Base-by-base conservation (phyloP, 1,284 basidiomycete genomes). In the Meripilus lineatus region DNA sequence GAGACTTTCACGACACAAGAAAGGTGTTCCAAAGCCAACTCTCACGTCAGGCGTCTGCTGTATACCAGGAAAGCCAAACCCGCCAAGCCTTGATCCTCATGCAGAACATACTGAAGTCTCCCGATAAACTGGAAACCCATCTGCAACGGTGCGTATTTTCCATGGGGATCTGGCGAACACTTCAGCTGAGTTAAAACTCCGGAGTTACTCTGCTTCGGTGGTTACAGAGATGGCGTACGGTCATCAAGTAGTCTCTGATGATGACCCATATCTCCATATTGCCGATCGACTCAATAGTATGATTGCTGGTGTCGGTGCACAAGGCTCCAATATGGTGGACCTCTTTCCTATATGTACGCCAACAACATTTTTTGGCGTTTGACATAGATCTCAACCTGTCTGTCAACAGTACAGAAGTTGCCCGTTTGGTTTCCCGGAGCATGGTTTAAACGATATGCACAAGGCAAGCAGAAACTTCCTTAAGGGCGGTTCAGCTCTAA, bases 351-450 rank as follows among this genome's bases (percentile, higher is more conserved):
- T 30, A 10, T 30, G 28, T 30, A 30, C 10, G 28, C n/a, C 11
- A 28, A 21, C 35, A n/a, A 30, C n/a, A 10, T 30, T n/a, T 30
- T 30, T n/a, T 30, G 28, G 28, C 8, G 10, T 10, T 30, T n/a
- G 10, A 8, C 28, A 20, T 22, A 13, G 2, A 21, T 24, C 11
- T n/a, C 18, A n/a, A 14, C 8, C 21, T 11, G n/a, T 15, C 11
- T 37, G 35, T 3, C 3, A 4, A 25, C 35, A 54, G 53, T 55
- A 24, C 46, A 46, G 38, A 36, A 56, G 22, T 23, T 61, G 7
- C 59, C 60, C 1, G 40, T 45, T 7, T 62, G 60, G 60, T 53
- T 58, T 36, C 60, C 58, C 0, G 58, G 60, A 8, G 58, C 58
- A 1, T 40, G 41, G 1, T 59, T 61, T 40, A 44, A 56, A 44